Evolutionary conservation across 768 basidiomycete genomes (phyloP).

Genomic region (Russula earlei): DNA sequence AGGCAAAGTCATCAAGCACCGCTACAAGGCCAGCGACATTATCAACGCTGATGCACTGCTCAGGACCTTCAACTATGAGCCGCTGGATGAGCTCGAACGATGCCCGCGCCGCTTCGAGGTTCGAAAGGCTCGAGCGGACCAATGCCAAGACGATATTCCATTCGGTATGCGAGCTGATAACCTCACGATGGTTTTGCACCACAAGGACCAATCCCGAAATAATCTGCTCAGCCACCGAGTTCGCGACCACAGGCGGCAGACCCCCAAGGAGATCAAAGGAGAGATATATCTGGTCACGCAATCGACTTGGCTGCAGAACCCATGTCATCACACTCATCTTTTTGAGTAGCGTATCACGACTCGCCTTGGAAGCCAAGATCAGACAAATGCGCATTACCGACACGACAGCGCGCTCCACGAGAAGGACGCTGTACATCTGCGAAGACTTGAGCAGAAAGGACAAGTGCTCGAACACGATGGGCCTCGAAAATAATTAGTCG

Average conservation of each 20-base stretch:
- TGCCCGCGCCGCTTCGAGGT: slow-evolving; percentile 78
- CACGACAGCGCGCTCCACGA: slow-evolving; percentile 91
- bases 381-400: slow-evolving; percentile 77
- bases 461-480: slow-evolving; percentile 88
- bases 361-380: slow-evolving; percentile 71
- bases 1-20: slow-evolving; percentile 81
- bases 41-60: slow-evolving; percentile 57
- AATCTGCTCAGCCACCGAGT: slow-evolving; percentile 87
- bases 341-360: slow-evolving; percentile 18
- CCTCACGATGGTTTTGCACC: slow-evolving; percentile 62
- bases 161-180: slow-evolving; percentile 84
- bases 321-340: neutral
- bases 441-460: slow-evolving; percentile 71
- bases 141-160: slow-evolving; percentile 91
- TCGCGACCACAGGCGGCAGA: slow-evolving; percentile 65
- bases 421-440: slow-evolving; percentile 74
- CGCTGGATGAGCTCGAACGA: slow-evolving; percentile 71
- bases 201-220: slow-evolving; percentile 72
- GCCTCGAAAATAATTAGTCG: slow-evolving; percentile 42
- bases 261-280: slow-evolving; percentile 86
- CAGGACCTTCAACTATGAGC: slow-evolving; percentile 54
- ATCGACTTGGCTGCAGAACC: slow-evolving; percentile 42
- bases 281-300: slow-evolving; percentile 91
- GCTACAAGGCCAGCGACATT: slow-evolving; percentile 75
- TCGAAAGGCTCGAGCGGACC: slow-evolving; percentile 73